Evolutionary conservation across 202 grass and related monocot genomes (phyloP).

Genomic region (Zizania palustris): DNA sequence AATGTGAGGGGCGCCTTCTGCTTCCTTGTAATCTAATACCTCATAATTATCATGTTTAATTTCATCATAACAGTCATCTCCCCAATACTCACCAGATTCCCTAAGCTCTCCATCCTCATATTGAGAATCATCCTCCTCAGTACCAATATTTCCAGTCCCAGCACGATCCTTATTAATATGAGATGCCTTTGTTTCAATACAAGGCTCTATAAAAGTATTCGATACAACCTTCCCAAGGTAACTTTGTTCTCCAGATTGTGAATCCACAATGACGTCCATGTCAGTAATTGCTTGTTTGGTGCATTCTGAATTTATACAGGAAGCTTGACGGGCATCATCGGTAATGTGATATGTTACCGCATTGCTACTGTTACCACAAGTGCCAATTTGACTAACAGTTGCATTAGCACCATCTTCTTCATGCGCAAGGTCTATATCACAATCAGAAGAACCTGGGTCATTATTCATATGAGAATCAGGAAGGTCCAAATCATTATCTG

Average conservation of each 20-base stretch:
- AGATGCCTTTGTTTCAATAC: conserved; percentile 41
- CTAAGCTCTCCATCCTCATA: conserved; percentile 97
- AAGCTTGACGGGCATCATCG: conserved; percentile 25
- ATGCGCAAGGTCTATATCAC: conserved; percentile 18
- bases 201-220: conserved; percentile 35
- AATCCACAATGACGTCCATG: conserved; percentile 38
- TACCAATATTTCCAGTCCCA: conserved; percentile 46
- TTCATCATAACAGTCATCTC: conserved; percentile 56
- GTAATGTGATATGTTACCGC: conserved; percentile 44
- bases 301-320: conserved; percentile 33
- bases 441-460: conserved; percentile 26
- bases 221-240: conserved; percentile 44
- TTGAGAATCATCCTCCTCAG: conserved; percentile 92
- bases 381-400: conserved; percentile 31
- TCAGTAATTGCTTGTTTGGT: conserved; percentile 33
- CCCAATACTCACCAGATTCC: conserved; percentile 72
- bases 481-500: conserved; percentile 36
- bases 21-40: conserved; percentile 49
- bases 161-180: conserved; percentile 41
- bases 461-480: conserved; percentile 33
- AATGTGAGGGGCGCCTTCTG: conserved; percentile 41
- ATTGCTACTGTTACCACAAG: conserved; percentile 47
- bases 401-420: conserved; percentile 32
- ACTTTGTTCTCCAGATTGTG: conserved; percentile 33
- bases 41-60: conserved; percentile 54